phyloP scores from a whole-genome alignment of 2,329 filamentous ascomycete genomes.

The Aureobasidium leucospermi region DNA sequence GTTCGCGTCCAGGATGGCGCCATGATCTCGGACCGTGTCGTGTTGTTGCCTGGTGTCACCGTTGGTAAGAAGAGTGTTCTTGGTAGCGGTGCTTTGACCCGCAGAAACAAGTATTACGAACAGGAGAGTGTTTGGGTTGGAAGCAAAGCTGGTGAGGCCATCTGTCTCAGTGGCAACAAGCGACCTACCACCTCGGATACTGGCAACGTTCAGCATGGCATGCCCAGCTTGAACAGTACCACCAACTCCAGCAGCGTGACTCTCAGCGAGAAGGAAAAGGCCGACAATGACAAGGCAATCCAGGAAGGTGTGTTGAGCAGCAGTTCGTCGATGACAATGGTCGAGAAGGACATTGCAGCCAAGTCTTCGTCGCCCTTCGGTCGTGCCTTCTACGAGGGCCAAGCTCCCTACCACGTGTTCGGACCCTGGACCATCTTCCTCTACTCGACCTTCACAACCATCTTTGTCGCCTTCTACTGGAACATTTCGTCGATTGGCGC shows the following conservation, averaged over 20 bases:
- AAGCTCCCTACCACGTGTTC: constrained; percentile 46
- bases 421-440: constrained; percentile 42
- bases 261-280: constrained; percentile 2
- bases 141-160: constrained; percentile 44
- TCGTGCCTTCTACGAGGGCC: constrained; percentile 47
- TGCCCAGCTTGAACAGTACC: neutral
- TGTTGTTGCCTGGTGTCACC: constrained; percentile 44
- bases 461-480: constrained; percentile 46
- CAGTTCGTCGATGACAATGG: constrained; percentile 12
- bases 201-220: neutral
- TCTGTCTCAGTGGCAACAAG: constrained; percentile 32
- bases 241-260: constrained; percentile 9
- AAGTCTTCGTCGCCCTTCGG: constrained; percentile 42
- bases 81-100: constrained; percentile 48
- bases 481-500: constrained; percentile 42
- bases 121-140: constrained; percentile 46
- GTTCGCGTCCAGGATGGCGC: constrained; percentile 43
- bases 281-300: neutral
- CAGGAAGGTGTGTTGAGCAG: constrained; percentile 1
- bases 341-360: neutral
- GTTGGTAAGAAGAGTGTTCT: constrained; percentile 45
- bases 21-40: constrained; percentile 52
- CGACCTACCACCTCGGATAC: neutral
- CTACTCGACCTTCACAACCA: constrained; percentile 42
- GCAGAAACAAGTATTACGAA: constrained; percentile 38